These are phyloP conservation scores for Kwoniella europaea DNA, from an alignment of 768 basidiomycete species.

Conservation along the genomic window DNA sequence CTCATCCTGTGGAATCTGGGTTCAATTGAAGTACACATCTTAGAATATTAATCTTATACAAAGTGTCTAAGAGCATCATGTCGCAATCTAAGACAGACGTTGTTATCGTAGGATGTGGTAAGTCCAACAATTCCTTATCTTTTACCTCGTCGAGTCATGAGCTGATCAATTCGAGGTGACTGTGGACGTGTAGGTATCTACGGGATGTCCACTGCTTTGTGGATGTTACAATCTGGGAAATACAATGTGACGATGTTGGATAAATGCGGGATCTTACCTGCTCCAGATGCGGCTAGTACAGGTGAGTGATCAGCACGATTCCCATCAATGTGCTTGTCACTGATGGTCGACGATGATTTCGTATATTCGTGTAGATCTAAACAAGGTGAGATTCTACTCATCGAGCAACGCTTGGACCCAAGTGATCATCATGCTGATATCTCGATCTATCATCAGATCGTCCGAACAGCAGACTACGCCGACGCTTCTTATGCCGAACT, in stretches of 20 bases:
- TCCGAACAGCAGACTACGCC: constrained; percentile 58
- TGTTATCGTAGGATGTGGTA: constrained; percentile 47
- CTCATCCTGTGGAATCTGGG: too few relatives aligned
- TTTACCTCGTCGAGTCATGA: background rate
- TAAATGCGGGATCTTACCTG: constrained; percentile 70
- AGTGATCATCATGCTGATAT: background rate
- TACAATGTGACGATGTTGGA: constrained; percentile 80
- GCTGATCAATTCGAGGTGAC: background rate
- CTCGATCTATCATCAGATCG: constrained; percentile 38
- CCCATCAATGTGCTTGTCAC: too few relatives aligned
- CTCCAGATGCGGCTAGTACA: constrained; percentile 77
- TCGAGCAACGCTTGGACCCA: too few relatives aligned
- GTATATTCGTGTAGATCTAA: constrained; percentile 30
- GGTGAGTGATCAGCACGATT: constrained; percentile 54
- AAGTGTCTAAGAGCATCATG: constrained; percentile 3
- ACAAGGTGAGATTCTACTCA: constrained; percentile 31
- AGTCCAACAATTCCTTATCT: background rate
- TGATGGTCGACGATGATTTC: background rate
- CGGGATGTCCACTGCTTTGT: constrained; percentile 82
- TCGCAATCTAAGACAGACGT: constrained; percentile 36
- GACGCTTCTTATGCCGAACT: constrained; percentile 65
- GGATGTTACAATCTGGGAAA: constrained; percentile 68
- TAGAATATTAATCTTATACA: too few relatives aligned
- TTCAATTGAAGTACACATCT: too few relatives aligned
- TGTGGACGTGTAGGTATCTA: constrained; percentile 63